Conservation (phyloP, 768 basidiomycete genomes). For the Boletellus ananas region DNA sequence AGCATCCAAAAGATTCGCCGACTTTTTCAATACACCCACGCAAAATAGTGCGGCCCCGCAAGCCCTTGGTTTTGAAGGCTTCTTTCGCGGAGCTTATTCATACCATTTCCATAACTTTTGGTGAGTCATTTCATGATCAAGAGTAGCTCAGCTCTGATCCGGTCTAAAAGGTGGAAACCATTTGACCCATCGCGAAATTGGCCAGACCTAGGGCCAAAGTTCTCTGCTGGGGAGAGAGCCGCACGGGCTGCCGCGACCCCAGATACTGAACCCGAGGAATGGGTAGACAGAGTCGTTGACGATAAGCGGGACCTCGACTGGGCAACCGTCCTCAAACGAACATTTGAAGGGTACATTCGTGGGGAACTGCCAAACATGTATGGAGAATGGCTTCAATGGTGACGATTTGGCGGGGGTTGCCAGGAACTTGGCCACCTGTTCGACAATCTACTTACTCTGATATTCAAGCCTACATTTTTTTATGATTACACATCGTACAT, state of each 20-base stretch:
- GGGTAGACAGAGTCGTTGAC: constrained; percentile 45
- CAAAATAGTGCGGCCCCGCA: constrained; percentile 76
- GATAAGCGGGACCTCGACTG: constrained; percentile 85
- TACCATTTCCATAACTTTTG: constrained; percentile 97
- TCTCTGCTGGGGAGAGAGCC: constrained; percentile 68
- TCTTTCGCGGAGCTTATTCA: constrained; percentile 93
- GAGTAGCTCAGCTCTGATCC: not conserved
- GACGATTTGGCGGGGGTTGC: constrained; percentile 9
- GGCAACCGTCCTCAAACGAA: constrained; percentile 92
- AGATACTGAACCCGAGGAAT: constrained; percentile 31
- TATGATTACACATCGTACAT: constrained; percentile 25
- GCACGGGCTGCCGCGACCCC: constrained; percentile 48
- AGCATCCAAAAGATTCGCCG: constrained; percentile 57
- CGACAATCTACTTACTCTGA: constrained; percentile 29
- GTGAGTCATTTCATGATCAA: constrained; percentile 38
- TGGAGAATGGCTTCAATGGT: constrained; percentile 72
- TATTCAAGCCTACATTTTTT: constrained; percentile 23
- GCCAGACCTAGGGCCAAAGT: constrained; percentile 86
- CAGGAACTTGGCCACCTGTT: constrained; percentile 11
- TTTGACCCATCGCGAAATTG: constrained; percentile 93
- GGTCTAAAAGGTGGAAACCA: constrained; percentile 78
- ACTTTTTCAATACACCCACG: constrained; percentile 82
- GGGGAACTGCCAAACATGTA: constrained; percentile 95
- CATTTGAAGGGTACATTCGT: constrained; percentile 89
- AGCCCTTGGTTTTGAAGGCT: constrained; percentile 88